A percentile compares a stretch with the other conserved stretches of the same genome.
These are phyloP conservation scores for Boletus vermiculosoides DNA, from an alignment of 768 basidiomycete species.

Conservation along the genomic window DNA sequence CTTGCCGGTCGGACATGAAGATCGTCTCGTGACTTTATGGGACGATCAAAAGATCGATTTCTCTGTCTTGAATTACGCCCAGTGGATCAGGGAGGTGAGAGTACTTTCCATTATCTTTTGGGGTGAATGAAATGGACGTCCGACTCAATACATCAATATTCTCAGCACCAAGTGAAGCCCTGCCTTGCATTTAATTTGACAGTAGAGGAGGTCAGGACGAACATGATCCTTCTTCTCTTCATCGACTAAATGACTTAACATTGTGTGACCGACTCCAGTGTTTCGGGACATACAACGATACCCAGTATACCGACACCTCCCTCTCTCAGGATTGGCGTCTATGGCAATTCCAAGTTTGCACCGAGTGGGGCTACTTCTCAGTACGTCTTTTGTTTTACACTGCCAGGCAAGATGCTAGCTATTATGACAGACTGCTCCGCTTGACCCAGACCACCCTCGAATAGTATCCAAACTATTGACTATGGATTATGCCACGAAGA, in stretches of 20 bases:
- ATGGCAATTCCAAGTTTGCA: constrained; percentile 92
- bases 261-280: constrained; percentile 47
- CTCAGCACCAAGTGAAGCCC: constrained; percentile 51
- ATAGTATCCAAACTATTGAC: constrained; percentile 80
- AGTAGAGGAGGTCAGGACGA: constrained; percentile 49
- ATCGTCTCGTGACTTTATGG: constrained; percentile 47
- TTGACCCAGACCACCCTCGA: constrained; percentile 62
- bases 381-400: constrained; percentile 38
- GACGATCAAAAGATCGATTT: constrained; percentile 53
- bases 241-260: neutral
- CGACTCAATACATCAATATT: neutral
- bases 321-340: constrained; percentile 77
- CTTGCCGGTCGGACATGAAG: constrained; percentile 48
- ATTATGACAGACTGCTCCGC: constrained; percentile 62
- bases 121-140: neutral
- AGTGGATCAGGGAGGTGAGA: constrained; percentile 69
- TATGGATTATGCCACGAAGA: constrained; percentile 66
- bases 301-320: constrained; percentile 57
- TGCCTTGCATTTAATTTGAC: constrained; percentile 48
- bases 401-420: neutral
- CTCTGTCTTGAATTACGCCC: constrained; percentile 68
- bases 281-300: constrained; percentile 79
- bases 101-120: neutral
- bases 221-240: neutral
- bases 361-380: constrained; percentile 93